Evolutionary conservation across 2,329 filamentous ascomycete genomes (phyloP), one percentile per base, ranked within the genome.

Genomic region (Diaporthe vexans): DNA sequence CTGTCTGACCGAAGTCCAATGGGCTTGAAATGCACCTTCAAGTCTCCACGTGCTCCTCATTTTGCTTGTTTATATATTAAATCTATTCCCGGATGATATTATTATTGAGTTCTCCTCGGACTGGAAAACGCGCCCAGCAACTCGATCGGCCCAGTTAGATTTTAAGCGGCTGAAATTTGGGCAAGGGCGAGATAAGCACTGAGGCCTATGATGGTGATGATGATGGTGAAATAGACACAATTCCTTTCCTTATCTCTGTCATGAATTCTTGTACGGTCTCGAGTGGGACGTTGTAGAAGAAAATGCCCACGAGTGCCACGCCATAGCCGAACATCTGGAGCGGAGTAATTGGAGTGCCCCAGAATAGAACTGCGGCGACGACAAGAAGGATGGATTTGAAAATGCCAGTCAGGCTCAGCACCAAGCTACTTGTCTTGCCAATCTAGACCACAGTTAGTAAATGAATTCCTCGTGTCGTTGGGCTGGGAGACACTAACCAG

Each of bases 341-440:
- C 33, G 85, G 81, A 26, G 91, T 88, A 80, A 97, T 92, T 43
- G 90, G 88, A 73, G 94, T 94, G 78, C 89, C 87, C 92, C 94
- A 97, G 81, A 96, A 92, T 80, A 94, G 82, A 84, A 97, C 93
- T 71, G 93, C 95, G 74, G 91, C 89, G 75, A 89, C 86, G 77
- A 97, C 94, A 72, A 97, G 91, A 74, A 97, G 90, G 76, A 97
- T 95, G 83, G 95, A 94, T 85, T 97, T 97, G 80, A 97, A 90
- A 77, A 97, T 94, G 82, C 95, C 94, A 74, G 92, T 95, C 33
- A 97, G 90, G 46, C 94, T 95, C 85, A 97, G 93, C 79, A 95
- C 94, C 69, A 97, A 90, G 73, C 93, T 94, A 2, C 94, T 97
- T 10, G 94, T 97, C 85, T 94, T 95, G 82, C 94, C 94, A 80